Conservation (phyloP, 768 basidiomycete species). For the Lentinula detonsa region DNA sequence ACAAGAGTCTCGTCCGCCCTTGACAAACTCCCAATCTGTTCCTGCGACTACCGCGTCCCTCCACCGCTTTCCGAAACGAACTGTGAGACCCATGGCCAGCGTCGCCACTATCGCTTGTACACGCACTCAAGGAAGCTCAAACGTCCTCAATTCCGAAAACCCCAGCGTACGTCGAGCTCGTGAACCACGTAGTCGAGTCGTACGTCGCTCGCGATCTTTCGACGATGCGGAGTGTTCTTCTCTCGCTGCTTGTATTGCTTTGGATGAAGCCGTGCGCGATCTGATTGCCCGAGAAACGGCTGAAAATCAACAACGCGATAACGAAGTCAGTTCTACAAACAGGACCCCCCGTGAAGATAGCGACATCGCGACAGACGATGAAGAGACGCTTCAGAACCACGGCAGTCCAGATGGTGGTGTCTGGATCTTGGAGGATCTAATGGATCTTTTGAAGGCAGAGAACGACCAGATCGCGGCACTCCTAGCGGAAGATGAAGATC, state of each 20-base stretch:
- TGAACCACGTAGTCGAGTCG: background rate
- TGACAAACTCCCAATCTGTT: background rate
- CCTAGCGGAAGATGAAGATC: background rate
- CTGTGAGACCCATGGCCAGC: background rate
- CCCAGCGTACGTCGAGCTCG: background rate
- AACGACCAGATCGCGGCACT: background rate
- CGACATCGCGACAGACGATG: background rate
- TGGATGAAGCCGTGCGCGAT: background rate
- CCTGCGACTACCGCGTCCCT: background rate
- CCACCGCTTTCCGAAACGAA: background rate
- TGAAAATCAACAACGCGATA: background rate
- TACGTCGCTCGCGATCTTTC: conserved; percentile 1
- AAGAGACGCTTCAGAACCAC: background rate
- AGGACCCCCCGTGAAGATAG: background rate
- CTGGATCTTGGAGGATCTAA: background rate
- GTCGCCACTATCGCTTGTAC: background rate
- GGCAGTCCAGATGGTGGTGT: background rate
- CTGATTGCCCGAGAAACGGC: background rate
- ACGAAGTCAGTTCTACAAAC: background rate
- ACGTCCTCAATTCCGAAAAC: background rate
- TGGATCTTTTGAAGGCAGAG: background rate
- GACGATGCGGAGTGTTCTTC: background rate
- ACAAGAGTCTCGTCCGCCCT: background rate
- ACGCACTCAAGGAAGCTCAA: background rate
- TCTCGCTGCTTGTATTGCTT: background rate